Conservation (phyloP, 73 alveolate genomes). For the Durusdinium trenchii region DNA sequence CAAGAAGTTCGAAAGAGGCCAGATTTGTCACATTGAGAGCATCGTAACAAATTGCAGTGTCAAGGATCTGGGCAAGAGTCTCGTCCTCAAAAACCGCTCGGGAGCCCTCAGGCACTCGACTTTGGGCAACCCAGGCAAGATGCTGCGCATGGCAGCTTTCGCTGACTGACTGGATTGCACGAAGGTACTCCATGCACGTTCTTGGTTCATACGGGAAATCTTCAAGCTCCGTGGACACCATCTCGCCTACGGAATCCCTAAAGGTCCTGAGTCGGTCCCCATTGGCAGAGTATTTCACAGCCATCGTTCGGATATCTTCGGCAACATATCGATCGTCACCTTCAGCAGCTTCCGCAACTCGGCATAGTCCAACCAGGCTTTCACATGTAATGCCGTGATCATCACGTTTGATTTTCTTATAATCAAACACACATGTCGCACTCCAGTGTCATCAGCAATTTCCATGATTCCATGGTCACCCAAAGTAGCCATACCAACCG, state of each 20-base stretch:
- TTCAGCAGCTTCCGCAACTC: not conserved
- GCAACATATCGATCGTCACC: not conserved
- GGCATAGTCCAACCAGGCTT: not conserved
- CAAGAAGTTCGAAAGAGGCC: not conserved
- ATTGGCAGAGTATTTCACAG: not conserved
- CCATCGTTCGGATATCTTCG: not conserved
- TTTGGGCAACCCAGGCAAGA: not conserved
- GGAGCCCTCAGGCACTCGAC: constrained; percentile 1
- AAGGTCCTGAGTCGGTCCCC: not conserved
- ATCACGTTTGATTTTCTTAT: no score
- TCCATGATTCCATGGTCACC: not conserved
- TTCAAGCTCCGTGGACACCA: not conserved
- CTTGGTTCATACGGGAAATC: constrained; percentile 34
- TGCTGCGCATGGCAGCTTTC: not conserved
- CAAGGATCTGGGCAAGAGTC: not conserved
- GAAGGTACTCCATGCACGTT: not conserved
- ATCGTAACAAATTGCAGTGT: not conserved
- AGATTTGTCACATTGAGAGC: not conserved
- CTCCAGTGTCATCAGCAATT: not conserved
- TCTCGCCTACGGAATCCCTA: constrained; percentile 1
- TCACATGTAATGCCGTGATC: no score
- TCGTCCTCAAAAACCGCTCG: constrained; percentile 4
- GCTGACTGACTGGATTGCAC: not conserved
- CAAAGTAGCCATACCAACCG: not conserved
- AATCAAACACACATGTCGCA: not conserved